phyloP scores from a whole-genome alignment of 2,329 filamentous ascomycete species.

The Aspergillus sp. region DNA sequence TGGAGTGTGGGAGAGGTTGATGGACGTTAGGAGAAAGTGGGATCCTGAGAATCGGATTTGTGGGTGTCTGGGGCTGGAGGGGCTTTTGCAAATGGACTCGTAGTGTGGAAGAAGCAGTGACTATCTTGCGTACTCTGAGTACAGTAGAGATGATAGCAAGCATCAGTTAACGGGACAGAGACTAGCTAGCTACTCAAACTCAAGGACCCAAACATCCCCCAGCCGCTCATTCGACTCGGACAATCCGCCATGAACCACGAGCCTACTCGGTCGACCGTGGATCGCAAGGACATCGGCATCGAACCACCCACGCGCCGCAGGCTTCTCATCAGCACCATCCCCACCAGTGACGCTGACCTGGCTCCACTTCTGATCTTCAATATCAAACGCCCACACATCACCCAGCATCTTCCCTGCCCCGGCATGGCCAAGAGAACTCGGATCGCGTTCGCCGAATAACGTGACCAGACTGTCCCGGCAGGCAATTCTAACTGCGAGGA shows the following conservation, averaged over 20 bases:
- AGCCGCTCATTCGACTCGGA: conserved; percentile 57
- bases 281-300: conserved; percentile 51
- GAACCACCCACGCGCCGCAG: conserved; percentile 58
- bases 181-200: background rate
- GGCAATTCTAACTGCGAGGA: conserved; percentile 48
- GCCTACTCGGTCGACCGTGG: conserved; percentile 22
- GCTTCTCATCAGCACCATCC: conserved; percentile 29
- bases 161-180: background rate
- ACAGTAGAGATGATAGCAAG: too few relatives aligned
- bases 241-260: conserved; percentile 58
- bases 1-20: background rate
- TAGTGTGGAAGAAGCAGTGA: too few relatives aligned
- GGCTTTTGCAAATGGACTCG: too few relatives aligned
- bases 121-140: too few relatives aligned
- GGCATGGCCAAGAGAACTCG: conserved; percentile 57
- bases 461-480: conserved; percentile 51
- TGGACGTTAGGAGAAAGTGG: conserved; percentile 1
- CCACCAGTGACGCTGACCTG: conserved; percentile 24
- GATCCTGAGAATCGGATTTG: background rate
- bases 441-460: conserved; percentile 59
- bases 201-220: conserved; percentile 52
- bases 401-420: conserved; percentile 61
- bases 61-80: background rate
- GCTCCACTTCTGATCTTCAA: conserved; percentile 40
- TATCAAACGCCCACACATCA: conserved; percentile 56